Percentiles rank a stretch among this genome's conserved stretches.
Evolutionary conservation across 768 basidiomycete genomes (phyloP).

Genomic region (Dictyophora rubrovolvata): DNA sequence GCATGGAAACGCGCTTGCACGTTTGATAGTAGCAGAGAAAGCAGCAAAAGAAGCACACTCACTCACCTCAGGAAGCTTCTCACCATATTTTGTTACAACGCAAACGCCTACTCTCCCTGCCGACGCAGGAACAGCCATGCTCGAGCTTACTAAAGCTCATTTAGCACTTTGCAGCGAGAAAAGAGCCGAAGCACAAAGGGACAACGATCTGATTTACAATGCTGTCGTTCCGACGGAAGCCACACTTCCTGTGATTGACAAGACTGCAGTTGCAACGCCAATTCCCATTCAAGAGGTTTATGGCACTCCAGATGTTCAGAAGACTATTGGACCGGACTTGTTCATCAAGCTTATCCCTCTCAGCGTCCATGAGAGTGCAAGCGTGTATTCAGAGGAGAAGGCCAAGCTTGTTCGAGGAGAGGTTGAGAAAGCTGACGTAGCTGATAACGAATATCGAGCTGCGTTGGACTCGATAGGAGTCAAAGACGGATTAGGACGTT

Average conservation of each 20-base stretch:
- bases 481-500: conserved; percentile 57
- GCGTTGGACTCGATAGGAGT: conserved; percentile 77
- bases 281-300: conserved; percentile 95
- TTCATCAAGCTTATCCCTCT: conserved; percentile 83
- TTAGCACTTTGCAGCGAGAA: conserved; percentile 66
- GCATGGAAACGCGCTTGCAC: conserved; percentile 78
- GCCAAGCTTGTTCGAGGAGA: conserved; percentile 87
- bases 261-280: conserved; percentile 68
- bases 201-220: conserved; percentile 98
- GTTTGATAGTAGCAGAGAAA: conserved; percentile 66
- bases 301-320: conserved; percentile 81
- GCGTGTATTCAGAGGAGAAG: conserved; percentile 97
- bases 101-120: conserved; percentile 76
- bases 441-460: conserved; percentile 71
- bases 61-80: conserved; percentile 57
- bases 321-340: conserved; percentile 86
- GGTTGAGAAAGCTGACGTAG: conserved; percentile 76
- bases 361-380: conserved; percentile 91
- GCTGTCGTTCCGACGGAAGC: conserved; percentile 75
- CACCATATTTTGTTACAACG: conserved; percentile 57
- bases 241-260: conserved; percentile 73
- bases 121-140: conserved; percentile 71
- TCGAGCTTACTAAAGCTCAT: conserved; percentile 79
- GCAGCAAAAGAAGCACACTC: conserved; percentile 71
- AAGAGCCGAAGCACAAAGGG: conserved; percentile 64